phyloP scores from a whole-genome alignment of 2,329 filamentous ascomycete genomes.

The Chrysoporthe puriensis region DNA sequence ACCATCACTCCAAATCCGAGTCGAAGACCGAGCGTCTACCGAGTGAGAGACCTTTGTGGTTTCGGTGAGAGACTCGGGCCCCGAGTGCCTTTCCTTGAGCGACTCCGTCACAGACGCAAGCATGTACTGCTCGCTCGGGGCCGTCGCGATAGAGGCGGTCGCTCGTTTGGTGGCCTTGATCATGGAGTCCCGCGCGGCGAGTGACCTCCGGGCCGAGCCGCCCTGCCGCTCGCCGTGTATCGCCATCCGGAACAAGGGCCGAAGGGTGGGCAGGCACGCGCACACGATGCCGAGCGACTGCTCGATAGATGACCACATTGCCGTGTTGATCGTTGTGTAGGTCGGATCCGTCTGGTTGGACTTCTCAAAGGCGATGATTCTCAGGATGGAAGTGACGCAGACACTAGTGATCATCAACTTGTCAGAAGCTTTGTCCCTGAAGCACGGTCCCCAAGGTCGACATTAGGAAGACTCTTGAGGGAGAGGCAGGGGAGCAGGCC shows the following conservation, averaged over 20 bases:
- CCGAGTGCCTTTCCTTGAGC: not conserved
- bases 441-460: too few relatives aligned
- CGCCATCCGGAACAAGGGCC: constrained; percentile 8
- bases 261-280: constrained; percentile 17
- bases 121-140: constrained; percentile 8
- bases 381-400: constrained; percentile 13
- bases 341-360: constrained; percentile 13
- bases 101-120: not conserved
- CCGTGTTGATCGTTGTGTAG: constrained; percentile 17
- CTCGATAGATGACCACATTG: constrained; percentile 17
- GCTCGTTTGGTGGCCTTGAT: not conserved
- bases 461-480: too few relatives aligned
- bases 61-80: not conserved
- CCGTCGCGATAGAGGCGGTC: not conserved
- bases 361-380: constrained; percentile 8
- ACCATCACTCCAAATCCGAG: not conserved
- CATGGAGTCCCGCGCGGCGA: not conserved
- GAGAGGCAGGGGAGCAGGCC: too few relatives aligned
- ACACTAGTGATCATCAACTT: not conserved
- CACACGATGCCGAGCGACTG: constrained; percentile 17
- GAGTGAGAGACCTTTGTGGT: not conserved
- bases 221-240: not conserved
- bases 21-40: not conserved
- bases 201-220: not conserved
- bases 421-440: too few relatives aligned